Conservation (phyloP, 106 monocot genomes). For the Dendrobium catenatum region DNA sequence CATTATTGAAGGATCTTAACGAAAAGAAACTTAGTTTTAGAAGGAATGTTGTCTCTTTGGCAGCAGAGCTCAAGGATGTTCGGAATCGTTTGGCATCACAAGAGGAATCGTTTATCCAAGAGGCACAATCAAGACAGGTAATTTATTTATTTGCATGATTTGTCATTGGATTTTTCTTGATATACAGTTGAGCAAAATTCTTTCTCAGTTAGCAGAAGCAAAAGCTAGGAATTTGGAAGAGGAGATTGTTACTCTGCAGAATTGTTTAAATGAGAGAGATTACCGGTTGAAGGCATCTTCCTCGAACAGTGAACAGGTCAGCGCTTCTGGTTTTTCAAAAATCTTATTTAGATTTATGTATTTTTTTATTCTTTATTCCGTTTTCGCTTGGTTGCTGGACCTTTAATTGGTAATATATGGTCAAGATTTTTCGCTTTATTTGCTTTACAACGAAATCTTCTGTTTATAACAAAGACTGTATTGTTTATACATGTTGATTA, state of each 20-base stretch:
- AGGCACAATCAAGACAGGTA: slow-evolving; percentile 60
- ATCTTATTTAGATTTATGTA: not conserved
- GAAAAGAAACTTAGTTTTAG: slow-evolving; percentile 83
- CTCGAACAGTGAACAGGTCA: slow-evolving; percentile 45
- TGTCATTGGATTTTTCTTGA: not conserved
- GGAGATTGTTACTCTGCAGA: slow-evolving; percentile 47
- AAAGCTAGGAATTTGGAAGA: slow-evolving; percentile 80
- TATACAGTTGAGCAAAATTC: not conserved
- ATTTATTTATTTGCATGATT: not conserved
- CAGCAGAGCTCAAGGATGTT: slow-evolving; percentile 74
- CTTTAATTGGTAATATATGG: no score
- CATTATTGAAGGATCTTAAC: slow-evolving; percentile 68
- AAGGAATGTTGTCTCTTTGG: slow-evolving; percentile 56
- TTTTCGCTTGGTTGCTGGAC: not conserved
- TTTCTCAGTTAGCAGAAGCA: slow-evolving; percentile 46
- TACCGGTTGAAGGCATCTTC: slow-evolving; percentile 31
- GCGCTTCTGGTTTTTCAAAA: not conserved
- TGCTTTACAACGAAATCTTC: not conserved
- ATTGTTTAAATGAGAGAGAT: slow-evolving; percentile 43
- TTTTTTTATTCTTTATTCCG: not conserved
- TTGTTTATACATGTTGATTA: not conserved
- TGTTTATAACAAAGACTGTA: not conserved
- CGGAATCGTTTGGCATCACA: slow-evolving; percentile 44
- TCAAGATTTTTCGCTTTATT: not conserved
- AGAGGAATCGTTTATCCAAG: slow-evolving; percentile 46